phyloP scores from a whole-genome alignment of 1,139 yeast genomes.

The Blastobotrys niveus region DNA sequence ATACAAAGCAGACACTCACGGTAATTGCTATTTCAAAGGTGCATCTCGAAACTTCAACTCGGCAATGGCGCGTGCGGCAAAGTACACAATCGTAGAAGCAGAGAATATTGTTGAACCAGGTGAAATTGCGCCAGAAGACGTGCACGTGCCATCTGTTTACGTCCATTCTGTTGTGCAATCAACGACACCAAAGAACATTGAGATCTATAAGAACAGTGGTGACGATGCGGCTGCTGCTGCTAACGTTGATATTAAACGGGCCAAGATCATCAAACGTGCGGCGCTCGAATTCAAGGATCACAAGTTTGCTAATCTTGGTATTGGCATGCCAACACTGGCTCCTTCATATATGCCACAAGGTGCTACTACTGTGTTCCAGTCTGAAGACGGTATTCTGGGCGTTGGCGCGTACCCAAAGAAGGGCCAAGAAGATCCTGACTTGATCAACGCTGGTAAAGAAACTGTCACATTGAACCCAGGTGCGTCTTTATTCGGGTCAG shows the following conservation, averaged over 20 bases:
- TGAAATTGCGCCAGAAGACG: conserved; percentile 38
- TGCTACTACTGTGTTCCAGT: conserved; percentile 38
- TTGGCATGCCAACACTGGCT: conserved; percentile 45
- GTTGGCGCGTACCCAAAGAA: conserved; percentile 41
- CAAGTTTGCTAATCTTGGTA: conserved; percentile 41
- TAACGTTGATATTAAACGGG: conserved; percentile 25
- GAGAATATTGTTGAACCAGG: conserved; percentile 42
- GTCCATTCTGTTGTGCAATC: conserved; percentile 37
- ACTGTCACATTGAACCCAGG: conserved; percentile 41
- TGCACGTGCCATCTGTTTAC: conserved; percentile 41
- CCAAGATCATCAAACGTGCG: conserved; percentile 39
- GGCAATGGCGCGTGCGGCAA: conserved; percentile 41
- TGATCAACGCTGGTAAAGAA: conserved; percentile 45
- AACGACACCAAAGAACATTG: conserved; percentile 37
- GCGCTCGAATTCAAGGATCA: conserved; percentile 41
- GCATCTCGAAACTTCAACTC: conserved; percentile 41
- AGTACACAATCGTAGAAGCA: conserved; percentile 41
- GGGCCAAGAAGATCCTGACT: conserved; percentile 42
- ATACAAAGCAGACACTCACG: conserved; percentile 39
- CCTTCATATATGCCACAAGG: conserved; percentile 37
- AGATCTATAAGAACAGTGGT: conserved; percentile 27
- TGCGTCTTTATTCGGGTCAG: conserved; percentile 43
- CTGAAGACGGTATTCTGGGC: conserved; percentile 44
- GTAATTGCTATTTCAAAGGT: conserved; percentile 41
- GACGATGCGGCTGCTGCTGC: conserved; percentile 16